Evolutionary conservation across 768 basidiomycete species (phyloP), one percentile per base, ranked within the genome.

Genomic region (Boletus rex-veris): DNA sequence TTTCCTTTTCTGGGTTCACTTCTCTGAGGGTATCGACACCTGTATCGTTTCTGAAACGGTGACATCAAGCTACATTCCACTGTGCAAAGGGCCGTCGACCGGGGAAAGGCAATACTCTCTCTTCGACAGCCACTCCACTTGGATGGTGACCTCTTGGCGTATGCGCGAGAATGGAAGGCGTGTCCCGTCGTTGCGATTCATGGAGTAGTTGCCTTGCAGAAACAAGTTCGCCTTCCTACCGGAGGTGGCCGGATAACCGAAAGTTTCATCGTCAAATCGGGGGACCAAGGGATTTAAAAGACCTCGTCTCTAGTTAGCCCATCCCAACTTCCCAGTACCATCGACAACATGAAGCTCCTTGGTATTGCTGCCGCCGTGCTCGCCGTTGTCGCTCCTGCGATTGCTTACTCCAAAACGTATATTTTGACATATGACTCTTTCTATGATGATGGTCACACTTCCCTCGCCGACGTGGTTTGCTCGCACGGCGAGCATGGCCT

Each of bases 401-500:
- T 57, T 21, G 7, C 56, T 15, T 54, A 51, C 24, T 46, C 59
- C 16, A 11, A 0, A 7, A 36, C 31, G 8, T 67, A 65, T 16
- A 64, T 63, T 3, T 64, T 76, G 53, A 62, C 73, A 0, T 84
- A 73, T 61, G 81, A 85, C 70, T 45, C 69, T 16, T 51, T 65
- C 8, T 87, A 81, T 65, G 86, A 85, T 68, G 68, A 75, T 10
- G 53, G 58, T 9, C 45, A 49, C 5, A 61, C 62, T 19, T 78
- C 78, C 10, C 71, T 85, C 18, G 53, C 64, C 58, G 68, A 60
- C 3, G 75, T 80, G 33, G 72, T 79, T 35, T 83, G 81, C 70
- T 80, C 79, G 3, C 70, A 80, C 61, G 83, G 84, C 9, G 54
- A 67, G 18, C 71, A 82, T 50, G 84, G 33, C 5, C 21, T 47